Evolutionary conservation across 192 early-diverging fungal genomes (phyloP).

Genomic region (Coemansia sp.): DNA sequence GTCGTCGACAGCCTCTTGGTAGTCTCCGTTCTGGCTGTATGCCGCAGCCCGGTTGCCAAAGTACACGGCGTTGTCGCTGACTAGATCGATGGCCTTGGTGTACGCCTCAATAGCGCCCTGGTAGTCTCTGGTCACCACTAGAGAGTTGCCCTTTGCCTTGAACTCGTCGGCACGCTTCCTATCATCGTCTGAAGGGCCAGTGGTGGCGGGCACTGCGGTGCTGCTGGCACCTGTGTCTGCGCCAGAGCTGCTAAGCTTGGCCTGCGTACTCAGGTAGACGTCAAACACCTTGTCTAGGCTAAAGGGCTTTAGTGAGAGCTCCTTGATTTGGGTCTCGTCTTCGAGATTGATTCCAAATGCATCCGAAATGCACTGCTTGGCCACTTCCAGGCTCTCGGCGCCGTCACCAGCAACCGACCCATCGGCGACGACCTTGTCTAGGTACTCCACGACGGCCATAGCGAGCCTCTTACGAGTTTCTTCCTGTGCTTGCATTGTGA

Average conservation of each 20-base stretch:
- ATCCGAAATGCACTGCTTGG: slow-evolving; percentile 93
- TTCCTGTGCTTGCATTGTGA: slow-evolving; percentile 4
- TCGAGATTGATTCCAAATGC: slow-evolving; percentile 84
- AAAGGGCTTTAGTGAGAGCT: slow-evolving; percentile 84
- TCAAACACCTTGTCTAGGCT: slow-evolving; percentile 86
- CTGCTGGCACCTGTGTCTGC: background rate
- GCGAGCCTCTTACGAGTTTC: slow-evolving; percentile 40
- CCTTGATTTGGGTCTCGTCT: slow-evolving; percentile 63
- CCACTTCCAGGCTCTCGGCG: slow-evolving; percentile 62
- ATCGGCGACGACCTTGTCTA: slow-evolving; percentile 50
- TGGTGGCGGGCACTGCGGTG: background rate
- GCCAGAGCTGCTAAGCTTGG: slow-evolving; percentile 54
- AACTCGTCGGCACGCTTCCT: slow-evolving; percentile 84
- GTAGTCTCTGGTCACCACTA: slow-evolving; percentile 82
- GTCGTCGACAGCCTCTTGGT: slow-evolving; percentile 85
- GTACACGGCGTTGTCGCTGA: slow-evolving; percentile 87
- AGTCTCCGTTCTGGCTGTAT: slow-evolving; percentile 84
- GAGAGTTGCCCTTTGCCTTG: slow-evolving; percentile 83
- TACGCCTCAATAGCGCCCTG: slow-evolving; percentile 84
- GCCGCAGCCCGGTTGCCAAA: slow-evolving; percentile 98
- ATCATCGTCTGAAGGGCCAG: slow-evolving; percentile 56
- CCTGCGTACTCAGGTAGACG: slow-evolving; percentile 83
- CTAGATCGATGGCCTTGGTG: slow-evolving; percentile 85
- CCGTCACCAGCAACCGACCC: slow-evolving; percentile 38
- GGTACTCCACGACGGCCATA: slow-evolving; percentile 46